phyloP scores from a whole-genome alignment of 495 filamentous ascomycete species.

The Hamigera avellanea region DNA sequence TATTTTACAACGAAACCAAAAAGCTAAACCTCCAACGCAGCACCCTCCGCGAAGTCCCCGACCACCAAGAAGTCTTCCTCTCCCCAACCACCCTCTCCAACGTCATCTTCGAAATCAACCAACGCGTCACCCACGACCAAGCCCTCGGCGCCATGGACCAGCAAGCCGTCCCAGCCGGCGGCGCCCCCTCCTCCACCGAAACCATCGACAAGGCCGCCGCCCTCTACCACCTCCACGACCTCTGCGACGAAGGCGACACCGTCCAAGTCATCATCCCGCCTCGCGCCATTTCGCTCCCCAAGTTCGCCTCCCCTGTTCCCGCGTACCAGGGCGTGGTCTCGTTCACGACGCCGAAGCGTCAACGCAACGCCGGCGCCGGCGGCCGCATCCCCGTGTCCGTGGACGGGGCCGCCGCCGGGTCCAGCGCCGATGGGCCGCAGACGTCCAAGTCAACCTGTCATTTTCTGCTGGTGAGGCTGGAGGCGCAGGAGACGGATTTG shows the following conservation, averaged over 20 bases:
- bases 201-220: slow-evolving; percentile 53
- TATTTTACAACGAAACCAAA: too few species aligned
- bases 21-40: slow-evolving; percentile 26
- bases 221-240: slow-evolving; percentile 65
- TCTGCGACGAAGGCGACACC: slow-evolving; percentile 49
- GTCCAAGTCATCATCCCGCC: slow-evolving; percentile 42
- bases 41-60: slow-evolving; percentile 76
- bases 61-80: slow-evolving; percentile 91
- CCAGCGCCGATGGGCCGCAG: slow-evolving; percentile 9
- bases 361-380: slow-evolving; percentile 1
- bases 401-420: slow-evolving; percentile 26
- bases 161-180: slow-evolving; percentile 17
- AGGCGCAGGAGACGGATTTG: slow-evolving; percentile 70
- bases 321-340: slow-evolving; percentile 22
- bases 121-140: slow-evolving; percentile 44
- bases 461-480: slow-evolving; percentile 55
- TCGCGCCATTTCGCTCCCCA: slow-evolving; percentile 15
- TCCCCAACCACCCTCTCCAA: slow-evolving; percentile 63
- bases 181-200: slow-evolving; percentile 8
- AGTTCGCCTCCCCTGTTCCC: slow-evolving; percentile 13
- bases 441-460: slow-evolving; percentile 18
- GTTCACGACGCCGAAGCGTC: slow-evolving; percentile 15
- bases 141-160: slow-evolving; percentile 22
- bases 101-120: slow-evolving; percentile 80
- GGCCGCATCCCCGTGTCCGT: slow-evolving; percentile 11